Base-by-base conservation (phyloP, 441 rosid genomes). In the Corymbia citriodora region DNA sequence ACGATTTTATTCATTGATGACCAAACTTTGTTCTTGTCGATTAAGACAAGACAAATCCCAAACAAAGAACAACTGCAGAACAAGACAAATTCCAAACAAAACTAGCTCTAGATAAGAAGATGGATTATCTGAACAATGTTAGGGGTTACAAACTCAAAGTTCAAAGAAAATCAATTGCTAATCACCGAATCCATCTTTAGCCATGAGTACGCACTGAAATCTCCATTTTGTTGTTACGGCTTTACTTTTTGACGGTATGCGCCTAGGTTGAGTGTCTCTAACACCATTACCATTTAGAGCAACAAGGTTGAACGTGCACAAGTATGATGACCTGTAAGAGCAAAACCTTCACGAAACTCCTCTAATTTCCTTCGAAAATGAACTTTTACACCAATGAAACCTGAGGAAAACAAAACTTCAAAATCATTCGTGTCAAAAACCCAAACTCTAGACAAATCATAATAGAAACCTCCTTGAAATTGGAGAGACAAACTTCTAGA, bases 281-380 rank as follows among this genome's bases (percentile, higher is more conserved):
- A 5, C 13, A 57, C 4, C 7, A 3, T 57, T 6, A 10, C 63
- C 29, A 57, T 57, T 57, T 7, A 57, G 10, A 23, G 29, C 9
- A 57, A 57, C 29, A 57, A 23, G 29, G 63, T 23, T 57, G 63
- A 57, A 0, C 25, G 29, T 23, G 63, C 25, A 57, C 10, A 13
- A 27, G 9, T 57, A 1, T 57, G 3, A 57, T 0, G 40, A 57
- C 25, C 3, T 23, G 8, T 23, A 13, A 23, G 7, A 57, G 3
- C 63, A 57, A 23, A 57, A 29, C 63, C 63, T 57, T 57, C 63
- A 1, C 25, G 29, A 57, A 57, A 6, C 10, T 57, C 63, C 4
- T 57, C 1, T 0, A 0, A 57, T 23, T 13, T 4, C 63, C 29
- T 57, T 57, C 2, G 0, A 57, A 57, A 57, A 29, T 10, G 25